phyloP scores from a whole-genome alignment of 2,329 filamentous ascomycete species.

The Fusarium liriodendri region DNA sequence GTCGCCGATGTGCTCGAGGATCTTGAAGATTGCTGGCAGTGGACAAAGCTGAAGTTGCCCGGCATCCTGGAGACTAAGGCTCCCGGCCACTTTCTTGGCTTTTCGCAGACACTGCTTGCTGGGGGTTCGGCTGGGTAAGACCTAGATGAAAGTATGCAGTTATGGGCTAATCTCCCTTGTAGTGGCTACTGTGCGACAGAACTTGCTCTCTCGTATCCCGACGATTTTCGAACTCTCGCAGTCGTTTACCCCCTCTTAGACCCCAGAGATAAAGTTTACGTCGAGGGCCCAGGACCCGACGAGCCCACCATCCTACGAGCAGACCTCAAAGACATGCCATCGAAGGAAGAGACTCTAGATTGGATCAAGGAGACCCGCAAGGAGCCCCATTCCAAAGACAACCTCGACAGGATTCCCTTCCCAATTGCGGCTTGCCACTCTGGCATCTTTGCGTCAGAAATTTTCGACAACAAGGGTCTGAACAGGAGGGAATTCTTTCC shows the following conservation, averaged over 20 bases:
- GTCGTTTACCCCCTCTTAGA: slow-evolving; percentile 38
- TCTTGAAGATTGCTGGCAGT: slow-evolving; percentile 43
- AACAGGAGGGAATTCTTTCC: slow-evolving; percentile 19
- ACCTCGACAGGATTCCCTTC: slow-evolving; percentile 19
- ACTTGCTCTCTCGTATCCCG: slow-evolving; percentile 36
- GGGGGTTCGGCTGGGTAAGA: slow-evolving; percentile 38
- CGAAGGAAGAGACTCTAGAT: slow-evolving; percentile 13
- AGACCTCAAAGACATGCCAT: slow-evolving; percentile 16
- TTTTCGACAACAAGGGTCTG: slow-evolving; percentile 27
- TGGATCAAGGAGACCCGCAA: slow-evolving; percentile 34
- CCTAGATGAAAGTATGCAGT: background rate
- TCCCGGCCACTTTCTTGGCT: slow-evolving; percentile 14
- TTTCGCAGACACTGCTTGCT: slow-evolving; percentile 25
- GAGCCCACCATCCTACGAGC: slow-evolving; percentile 26
- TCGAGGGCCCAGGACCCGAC: slow-evolving; percentile 3
- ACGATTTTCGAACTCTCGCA: slow-evolving; percentile 29
- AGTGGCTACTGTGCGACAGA: slow-evolving; percentile 40
- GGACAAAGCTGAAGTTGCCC: slow-evolving; percentile 24
- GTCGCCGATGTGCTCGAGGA: slow-evolving; percentile 42
- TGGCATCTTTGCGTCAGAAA: slow-evolving; percentile 23
- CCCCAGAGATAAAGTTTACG: slow-evolving; percentile 28
- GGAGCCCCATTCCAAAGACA: slow-evolving; percentile 3
- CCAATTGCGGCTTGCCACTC: slow-evolving; percentile 15
- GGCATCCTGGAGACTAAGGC: slow-evolving; percentile 1
- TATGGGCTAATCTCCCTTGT: background rate